Percentiles rank a stretch among this genome's conserved stretches.
Evolutionary conservation across 164 flowering plant species (phyloP).

Genomic region (Malania oleifera): DNA sequence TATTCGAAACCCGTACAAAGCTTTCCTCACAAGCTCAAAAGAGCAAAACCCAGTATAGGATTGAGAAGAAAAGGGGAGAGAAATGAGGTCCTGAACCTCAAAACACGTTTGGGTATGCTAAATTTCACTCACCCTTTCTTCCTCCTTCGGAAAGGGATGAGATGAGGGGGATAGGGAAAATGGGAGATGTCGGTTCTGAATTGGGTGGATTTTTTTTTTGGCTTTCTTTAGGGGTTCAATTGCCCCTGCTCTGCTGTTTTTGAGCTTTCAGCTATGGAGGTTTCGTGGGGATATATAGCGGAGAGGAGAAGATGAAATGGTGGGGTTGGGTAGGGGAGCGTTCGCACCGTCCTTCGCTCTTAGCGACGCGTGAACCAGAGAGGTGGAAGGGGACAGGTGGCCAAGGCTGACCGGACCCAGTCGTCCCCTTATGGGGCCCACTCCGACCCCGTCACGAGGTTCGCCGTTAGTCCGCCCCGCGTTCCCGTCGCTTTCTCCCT

Average conservation of each 20-base stretch:
- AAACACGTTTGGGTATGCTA: conserved; percentile 17
- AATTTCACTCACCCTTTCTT: neutral
- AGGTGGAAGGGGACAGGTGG: conserved; percentile 2
- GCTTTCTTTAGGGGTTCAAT: neutral
- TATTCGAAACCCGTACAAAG: neutral
- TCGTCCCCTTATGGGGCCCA: neutral
- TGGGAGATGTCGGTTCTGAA: no score
- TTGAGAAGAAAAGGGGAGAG: neutral
- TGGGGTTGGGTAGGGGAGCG: neutral
- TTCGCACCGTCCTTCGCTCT: conserved; percentile 14
- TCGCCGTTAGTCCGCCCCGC: neutral
- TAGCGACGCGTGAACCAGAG: conserved; percentile 4
- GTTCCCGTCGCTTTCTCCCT: no score
- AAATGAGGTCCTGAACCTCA: conserved; percentile 14
- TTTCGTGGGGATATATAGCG: neutral
- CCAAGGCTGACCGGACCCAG: neutral
- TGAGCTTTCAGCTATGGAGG: neutral
- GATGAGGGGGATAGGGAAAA: no score
- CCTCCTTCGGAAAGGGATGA: neutral
- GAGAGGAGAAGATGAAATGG: neutral
- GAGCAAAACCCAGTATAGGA: no score
- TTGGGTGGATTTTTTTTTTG: no score
- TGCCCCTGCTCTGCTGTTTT: neutral
- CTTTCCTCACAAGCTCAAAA: no score
- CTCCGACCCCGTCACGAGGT: neutral